A percentile compares a stretch with the other conserved stretches of the same genome.
Evolutionary conservation across 805 yeast species (phyloP).

Genomic region (Metahyphopichia silvanorum): DNA sequence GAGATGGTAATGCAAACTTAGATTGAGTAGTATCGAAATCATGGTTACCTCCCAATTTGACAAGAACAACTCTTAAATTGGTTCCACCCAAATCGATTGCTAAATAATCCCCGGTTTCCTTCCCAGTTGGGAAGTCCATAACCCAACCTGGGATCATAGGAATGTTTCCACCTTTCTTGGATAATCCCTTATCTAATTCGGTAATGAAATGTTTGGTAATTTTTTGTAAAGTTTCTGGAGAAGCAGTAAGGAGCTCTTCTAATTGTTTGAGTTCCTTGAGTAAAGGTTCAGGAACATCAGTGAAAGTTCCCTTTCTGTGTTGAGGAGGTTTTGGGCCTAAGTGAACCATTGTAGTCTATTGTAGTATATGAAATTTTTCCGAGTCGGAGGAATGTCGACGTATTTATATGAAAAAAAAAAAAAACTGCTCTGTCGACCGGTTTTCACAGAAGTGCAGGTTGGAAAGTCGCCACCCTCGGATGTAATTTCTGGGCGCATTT

Average conservation of each 20-base stretch:
- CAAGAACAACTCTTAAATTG: slow-evolving; percentile 87
- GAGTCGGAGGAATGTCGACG: too few relatives aligned
- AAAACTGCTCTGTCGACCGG: too few relatives aligned
- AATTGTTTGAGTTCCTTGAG: slow-evolving; percentile 54
- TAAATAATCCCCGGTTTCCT: slow-evolving; percentile 83
- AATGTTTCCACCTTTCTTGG: slow-evolving; percentile 74
- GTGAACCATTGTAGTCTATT: slow-evolving; percentile 60
- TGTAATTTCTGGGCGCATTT: too few relatives aligned
- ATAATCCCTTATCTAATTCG: slow-evolving; percentile 81
- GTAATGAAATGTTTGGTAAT: slow-evolving; percentile 72
- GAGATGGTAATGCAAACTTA: slow-evolving; percentile 75
- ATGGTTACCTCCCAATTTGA: slow-evolving; percentile 77
- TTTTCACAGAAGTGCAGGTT: too few relatives aligned
- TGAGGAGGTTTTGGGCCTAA: slow-evolving; percentile 84
- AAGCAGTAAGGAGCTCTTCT: slow-evolving; percentile 61
- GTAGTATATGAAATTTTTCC: too few relatives aligned
- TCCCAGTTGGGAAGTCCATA: slow-evolving; percentile 87
- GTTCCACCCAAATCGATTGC: slow-evolving; percentile 98
- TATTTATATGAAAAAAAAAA: too few relatives aligned
- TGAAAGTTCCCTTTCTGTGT: slow-evolving; percentile 60
- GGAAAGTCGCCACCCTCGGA: too few relatives aligned
- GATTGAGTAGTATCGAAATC: slow-evolving; percentile 84
- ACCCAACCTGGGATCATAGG: slow-evolving; percentile 99
- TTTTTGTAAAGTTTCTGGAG: slow-evolving; percentile 54
- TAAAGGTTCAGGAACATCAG: slow-evolving; percentile 65